Evolutionary conservation across 352 stramenopile genomes (phyloP).

Genomic region (Phytophthora sp.): DNA sequence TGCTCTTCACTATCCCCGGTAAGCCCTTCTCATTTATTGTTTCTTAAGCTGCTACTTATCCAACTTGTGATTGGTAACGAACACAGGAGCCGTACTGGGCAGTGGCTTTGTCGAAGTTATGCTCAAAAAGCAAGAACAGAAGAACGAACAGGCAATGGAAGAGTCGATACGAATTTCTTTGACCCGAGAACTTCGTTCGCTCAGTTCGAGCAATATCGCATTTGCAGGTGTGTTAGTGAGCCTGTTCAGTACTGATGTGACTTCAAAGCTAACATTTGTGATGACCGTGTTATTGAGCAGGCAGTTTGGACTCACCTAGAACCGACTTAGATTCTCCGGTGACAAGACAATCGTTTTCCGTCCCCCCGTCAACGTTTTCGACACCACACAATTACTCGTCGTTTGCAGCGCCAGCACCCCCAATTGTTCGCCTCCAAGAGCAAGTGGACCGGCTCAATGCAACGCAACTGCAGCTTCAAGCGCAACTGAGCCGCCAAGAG

Average conservation of each 20-base stretch:
- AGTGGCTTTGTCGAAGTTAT: slow-evolving; percentile 87
- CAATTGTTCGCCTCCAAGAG: slow-evolving; percentile 44
- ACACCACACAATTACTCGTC: slow-evolving; percentile 26
- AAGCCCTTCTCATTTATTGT: neutral
- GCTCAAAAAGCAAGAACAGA: slow-evolving; percentile 79
- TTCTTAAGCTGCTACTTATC: neutral
- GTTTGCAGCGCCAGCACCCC: slow-evolving; percentile 19
- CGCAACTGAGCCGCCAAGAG: slow-evolving; percentile 62
- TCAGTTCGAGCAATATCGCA: slow-evolving; percentile 53
- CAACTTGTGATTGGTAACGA: slow-evolving; percentile 24
- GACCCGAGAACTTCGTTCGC: slow-evolving; percentile 49
- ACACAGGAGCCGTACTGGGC: slow-evolving; percentile 71
- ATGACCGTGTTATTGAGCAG: slow-evolving; percentile 1
- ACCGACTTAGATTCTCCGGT: slow-evolving; percentile 33
- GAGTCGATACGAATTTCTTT: slow-evolving; percentile 60
- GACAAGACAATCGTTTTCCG: slow-evolving; percentile 15
- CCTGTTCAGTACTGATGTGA: too few relatives aligned
- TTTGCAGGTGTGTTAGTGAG: slow-evolving; percentile 18
- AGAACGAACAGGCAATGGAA: slow-evolving; percentile 50
- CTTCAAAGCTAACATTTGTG: neutral
- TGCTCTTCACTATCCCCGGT: slow-evolving; percentile 86
- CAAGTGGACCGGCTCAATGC: slow-evolving; percentile 61
- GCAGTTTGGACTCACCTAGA: slow-evolving; percentile 38
- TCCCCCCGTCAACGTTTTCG: slow-evolving; percentile 22
- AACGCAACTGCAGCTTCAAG: slow-evolving; percentile 63